A percentile compares a stretch with the other conserved stretches of the same genome.
These are phyloP conservation scores for Fusarium albosuccineum DNA, from an alignment of 2,329 filamentous ascomycete species.

Conservation along the genomic window DNA sequence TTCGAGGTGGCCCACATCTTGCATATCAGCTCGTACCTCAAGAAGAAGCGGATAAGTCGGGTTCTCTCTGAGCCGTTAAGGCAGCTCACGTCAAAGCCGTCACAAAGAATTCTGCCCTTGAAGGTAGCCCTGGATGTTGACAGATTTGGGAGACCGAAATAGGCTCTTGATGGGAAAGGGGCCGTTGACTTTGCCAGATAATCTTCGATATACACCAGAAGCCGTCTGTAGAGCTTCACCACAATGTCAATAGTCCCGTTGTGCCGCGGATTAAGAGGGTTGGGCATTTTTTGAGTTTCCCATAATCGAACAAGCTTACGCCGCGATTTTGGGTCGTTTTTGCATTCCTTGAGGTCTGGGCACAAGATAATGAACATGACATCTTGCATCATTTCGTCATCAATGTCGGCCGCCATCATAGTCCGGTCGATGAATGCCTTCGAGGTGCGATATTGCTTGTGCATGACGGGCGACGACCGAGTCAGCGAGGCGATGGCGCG, in stretches of 20 bases:
- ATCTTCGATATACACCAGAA: conserved; percentile 8
- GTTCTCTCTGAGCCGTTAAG: background rate
- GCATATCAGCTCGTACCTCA: background rate
- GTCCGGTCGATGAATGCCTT: background rate
- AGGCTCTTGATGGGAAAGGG: background rate
- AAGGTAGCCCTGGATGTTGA: background rate
- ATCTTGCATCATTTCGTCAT: conserved; percentile 13
- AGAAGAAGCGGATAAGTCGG: background rate
- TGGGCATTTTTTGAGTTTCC: too few relatives aligned
- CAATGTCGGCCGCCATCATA: conserved; percentile 8
- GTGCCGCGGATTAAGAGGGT: too few relatives aligned
- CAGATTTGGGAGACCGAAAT: background rate
- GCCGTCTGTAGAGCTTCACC: too few relatives aligned
- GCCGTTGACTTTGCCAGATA: conserved; percentile 17
- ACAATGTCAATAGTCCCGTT: too few relatives aligned
- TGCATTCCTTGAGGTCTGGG: background rate
- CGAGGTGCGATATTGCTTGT: background rate
- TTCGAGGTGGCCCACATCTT: background rate
- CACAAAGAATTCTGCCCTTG: too few relatives aligned
- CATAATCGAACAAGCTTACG: background rate
- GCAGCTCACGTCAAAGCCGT: background rate
- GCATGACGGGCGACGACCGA: background rate
- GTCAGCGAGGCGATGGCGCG: too few relatives aligned
- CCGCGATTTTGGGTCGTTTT: too few relatives aligned
- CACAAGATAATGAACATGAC: conserved; percentile 12